phyloP scores from a whole-genome alignment of 2,329 filamentous ascomycete genomes.

The Ophiostoma sp. region DNA sequence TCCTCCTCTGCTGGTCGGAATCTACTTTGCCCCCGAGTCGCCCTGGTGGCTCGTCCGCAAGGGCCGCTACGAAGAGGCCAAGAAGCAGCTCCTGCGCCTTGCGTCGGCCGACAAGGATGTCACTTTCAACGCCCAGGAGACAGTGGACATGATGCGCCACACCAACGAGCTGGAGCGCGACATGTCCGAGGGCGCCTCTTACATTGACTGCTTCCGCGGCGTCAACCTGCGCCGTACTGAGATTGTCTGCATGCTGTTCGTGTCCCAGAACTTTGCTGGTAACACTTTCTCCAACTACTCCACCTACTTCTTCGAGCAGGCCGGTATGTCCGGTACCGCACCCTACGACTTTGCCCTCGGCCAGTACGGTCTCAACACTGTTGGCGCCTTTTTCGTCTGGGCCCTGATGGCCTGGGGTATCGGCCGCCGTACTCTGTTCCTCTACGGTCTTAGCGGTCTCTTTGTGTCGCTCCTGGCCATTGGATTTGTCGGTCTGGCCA shows the following conservation, averaged over 20 bases:
- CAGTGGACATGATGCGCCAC: constrained; percentile 50
- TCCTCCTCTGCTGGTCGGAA: constrained; percentile 18
- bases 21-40: constrained; percentile 23
- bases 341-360: constrained; percentile 44
- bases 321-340: constrained; percentile 38
- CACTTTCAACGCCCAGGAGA: constrained; percentile 29
- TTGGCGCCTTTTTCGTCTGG: constrained; percentile 50
- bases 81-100: constrained; percentile 38
- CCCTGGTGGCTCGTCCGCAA: constrained; percentile 35
- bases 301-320: constrained; percentile 39
- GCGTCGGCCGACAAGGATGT: constrained; percentile 29
- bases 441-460: constrained; percentile 32
- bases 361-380: constrained; percentile 46
- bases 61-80: constrained; percentile 40
- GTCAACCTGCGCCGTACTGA: constrained; percentile 49
- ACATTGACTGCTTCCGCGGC: constrained; percentile 48
- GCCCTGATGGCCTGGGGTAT: constrained; percentile 42
- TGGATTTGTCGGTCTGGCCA: constrained; percentile 30
- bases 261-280: constrained; percentile 41
- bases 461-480: constrained; percentile 39
- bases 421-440: constrained; percentile 45
- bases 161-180: constrained; percentile 54
- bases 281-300: constrained; percentile 42
- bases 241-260: constrained; percentile 40
- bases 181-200: constrained; percentile 45